These are phyloP conservation scores for Solanum pennellii DNA, from an alignment of 257 asterid species.

Conservation along the genomic window DNA sequence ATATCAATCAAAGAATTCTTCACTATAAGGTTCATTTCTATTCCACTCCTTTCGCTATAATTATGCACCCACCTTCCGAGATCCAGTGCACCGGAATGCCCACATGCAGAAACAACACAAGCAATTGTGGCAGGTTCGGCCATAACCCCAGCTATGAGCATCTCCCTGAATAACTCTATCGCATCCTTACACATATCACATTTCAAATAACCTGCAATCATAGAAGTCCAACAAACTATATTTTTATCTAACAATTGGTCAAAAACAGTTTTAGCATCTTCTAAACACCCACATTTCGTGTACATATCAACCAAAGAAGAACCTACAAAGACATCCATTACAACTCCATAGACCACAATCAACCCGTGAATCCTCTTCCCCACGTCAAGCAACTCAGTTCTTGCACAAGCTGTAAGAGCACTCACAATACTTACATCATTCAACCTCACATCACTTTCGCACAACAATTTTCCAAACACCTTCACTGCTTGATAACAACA, in stretches of 20 bases:
- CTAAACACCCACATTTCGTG: conserved; percentile 1
- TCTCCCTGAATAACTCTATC: neutral
- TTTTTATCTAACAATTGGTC: neutral
- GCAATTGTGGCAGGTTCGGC: conserved; percentile 6
- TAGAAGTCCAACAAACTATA: conserved; percentile 6
- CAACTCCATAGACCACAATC: neutral
- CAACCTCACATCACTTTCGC: neutral
- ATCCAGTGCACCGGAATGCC: conserved; percentile 5
- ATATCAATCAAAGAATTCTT: conserved; percentile 6
- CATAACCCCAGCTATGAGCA: neutral
- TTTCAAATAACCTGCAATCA: conserved; percentile 5
- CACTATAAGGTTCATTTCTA: neutral
- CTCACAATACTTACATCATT: conserved; percentile 4
- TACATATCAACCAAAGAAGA: conserved; percentile 9
- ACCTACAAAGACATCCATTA: conserved; percentile 1
- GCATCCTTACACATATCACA: conserved; percentile 5
- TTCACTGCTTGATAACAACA: neutral
- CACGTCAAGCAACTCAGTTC: neutral
- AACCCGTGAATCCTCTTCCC: conserved; percentile 2
- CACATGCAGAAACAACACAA: conserved; percentile 5
- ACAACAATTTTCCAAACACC: neutral
- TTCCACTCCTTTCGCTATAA: neutral
- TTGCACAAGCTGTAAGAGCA: conserved; percentile 4
- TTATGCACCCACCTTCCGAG: conserved; percentile 6
- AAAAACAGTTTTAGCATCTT: conserved; percentile 2